Evolutionary conservation across 129 eudicot genomes (phyloP), one percentile per base, ranked within the genome.

Genomic region (Tanacetum coccineum): DNA sequence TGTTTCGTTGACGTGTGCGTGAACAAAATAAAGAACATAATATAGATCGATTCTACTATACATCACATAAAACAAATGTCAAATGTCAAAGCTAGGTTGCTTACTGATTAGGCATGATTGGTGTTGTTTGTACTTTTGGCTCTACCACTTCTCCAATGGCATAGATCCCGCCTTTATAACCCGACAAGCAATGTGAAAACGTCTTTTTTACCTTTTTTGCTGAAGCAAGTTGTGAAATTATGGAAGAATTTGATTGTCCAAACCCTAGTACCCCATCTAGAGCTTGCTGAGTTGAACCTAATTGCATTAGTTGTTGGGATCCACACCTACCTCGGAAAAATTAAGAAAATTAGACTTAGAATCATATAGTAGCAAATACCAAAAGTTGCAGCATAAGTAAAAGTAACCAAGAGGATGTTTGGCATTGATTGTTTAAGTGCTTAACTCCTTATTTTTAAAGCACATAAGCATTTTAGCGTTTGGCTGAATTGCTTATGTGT

Each of bases 251-350:
- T 60, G 95, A 81, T 45, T 83, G 91, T 25, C 98, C 98, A 65
- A 92, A 86, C 57, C 98, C 98, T 64, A 92, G 44, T 46, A 92
- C 85, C 40, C 98, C 98, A 76, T 92, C 98, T 75, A 88, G 77
- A 20, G 98, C 90, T 60, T 85, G 85, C 51, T 80, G 73, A 60
- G 91, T 72, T 69, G 80, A 15, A 69, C 94, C 89, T 67, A 92
- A 71, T 78, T 84, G 87, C 57, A 95, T 95, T 2, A 79, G 63
- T 80, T 85, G 98, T 70, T 74, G 73, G 46, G 96, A 74, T 61
- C 95, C 95, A 84, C 98, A 92, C 73, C 98, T 92, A 70, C 56
- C 62, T 83, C 66, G 63, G 70, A 74, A 17, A 73, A 66, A 47
- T 20, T 39, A 10, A 21, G 50, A 44, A 30, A 6, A 10, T 63